Evolutionary conservation across 2,329 filamentous ascomycete genomes (phyloP).

Genomic region (Penicillium expansum): DNA sequence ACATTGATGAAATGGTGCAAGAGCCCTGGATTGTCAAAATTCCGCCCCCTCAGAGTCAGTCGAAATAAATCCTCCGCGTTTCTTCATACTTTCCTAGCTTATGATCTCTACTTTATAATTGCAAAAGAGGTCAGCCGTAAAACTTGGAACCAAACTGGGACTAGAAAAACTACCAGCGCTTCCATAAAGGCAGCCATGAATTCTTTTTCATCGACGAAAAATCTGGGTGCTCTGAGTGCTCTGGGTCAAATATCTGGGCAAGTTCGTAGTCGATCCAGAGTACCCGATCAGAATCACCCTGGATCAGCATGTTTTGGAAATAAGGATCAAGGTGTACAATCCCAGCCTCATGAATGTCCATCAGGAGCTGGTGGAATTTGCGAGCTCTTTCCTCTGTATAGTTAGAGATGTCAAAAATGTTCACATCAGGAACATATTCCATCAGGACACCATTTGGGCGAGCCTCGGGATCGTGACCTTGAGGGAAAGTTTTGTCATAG

Average conservation of each 20-base stretch:
- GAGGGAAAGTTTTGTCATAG: not conserved
- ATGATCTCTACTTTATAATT: not conserved
- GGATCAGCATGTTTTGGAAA: not conserved
- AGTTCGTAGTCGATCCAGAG: not conserved
- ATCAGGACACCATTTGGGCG: not conserved
- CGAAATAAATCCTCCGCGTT: not conserved
- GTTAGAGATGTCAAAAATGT: not conserved
- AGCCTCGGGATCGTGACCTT: not conserved
- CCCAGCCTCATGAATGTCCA: not conserved
- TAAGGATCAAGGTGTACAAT: not conserved
- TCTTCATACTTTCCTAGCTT: not conserved
- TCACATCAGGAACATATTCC: not conserved
- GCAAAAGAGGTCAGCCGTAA: not conserved
- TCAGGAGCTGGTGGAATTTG: not conserved
- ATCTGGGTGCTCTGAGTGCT: not conserved
- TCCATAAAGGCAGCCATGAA: not conserved
- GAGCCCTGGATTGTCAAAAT: not conserved
- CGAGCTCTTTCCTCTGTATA: not conserved
- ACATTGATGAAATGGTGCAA: not conserved
- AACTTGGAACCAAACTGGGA: not conserved
- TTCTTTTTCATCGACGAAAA: not conserved
- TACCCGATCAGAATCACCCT: not conserved
- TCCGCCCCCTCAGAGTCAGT: not conserved
- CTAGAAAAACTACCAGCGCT: not conserved
- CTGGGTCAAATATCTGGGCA: not conserved